Conservation (phyloP, 495 filamentous ascomycete species). For the Neurospora tetrasperma region DNA sequence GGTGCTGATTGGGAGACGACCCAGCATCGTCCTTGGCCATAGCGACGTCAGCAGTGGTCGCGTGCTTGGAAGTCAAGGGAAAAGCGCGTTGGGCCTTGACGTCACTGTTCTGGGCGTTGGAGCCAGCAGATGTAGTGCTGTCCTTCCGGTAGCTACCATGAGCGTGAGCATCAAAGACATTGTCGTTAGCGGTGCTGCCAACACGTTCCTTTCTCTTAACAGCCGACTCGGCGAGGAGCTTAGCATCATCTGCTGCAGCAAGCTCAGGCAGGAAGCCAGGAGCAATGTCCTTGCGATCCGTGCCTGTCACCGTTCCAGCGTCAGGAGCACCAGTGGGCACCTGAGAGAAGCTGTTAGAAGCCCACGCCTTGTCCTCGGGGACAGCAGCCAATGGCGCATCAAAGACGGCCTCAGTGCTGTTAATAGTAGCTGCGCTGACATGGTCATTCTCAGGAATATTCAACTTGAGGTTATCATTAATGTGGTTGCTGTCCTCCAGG, state of each 20-base stretch:
- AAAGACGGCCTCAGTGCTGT: neutral
- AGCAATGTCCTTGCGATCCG: neutral
- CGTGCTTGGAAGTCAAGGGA: neutral
- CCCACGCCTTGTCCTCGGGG: slow-evolving; percentile 3
- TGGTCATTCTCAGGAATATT: neutral
- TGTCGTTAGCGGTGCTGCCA: neutral
- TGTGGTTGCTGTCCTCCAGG: slow-evolving; percentile 4
- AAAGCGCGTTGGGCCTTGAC: neutral
- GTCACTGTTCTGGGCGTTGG: neutral
- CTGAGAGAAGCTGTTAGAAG: neutral
- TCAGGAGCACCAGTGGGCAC: neutral
- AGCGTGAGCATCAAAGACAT: neutral
- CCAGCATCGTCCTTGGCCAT: neutral
- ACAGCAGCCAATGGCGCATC: slow-evolving; percentile 10
- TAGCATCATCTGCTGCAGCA: neutral
- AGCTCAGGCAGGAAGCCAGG: slow-evolving; percentile 5
- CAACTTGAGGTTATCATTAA: neutral
- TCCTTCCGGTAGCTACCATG: neutral
- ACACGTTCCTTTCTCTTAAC: neutral
- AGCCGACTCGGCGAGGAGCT: neutral
- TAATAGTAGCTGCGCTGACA: neutral
- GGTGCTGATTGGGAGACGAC: neutral
- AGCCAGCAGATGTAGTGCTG: neutral
- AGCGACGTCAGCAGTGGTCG: neutral
- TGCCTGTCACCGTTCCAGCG: neutral